Conservation (phyloP, 148 eudicot genomes). For the Vaccinium corymbosum region DNA sequence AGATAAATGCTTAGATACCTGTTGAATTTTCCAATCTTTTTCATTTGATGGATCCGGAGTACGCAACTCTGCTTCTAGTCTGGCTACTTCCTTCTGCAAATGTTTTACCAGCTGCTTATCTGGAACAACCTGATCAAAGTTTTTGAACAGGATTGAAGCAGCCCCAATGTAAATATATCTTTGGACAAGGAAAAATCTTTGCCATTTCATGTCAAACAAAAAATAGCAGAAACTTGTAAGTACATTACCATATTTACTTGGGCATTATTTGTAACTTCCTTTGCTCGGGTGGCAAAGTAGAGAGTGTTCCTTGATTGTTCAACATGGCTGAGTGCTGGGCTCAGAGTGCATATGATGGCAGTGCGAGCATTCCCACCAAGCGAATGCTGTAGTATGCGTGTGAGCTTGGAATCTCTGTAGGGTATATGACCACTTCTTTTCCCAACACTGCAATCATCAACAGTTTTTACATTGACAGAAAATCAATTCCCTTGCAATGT, state of each 20-base stretch:
- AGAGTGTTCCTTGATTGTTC: slow-evolving; percentile 88
- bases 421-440: slow-evolving; percentile 87
- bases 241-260: slow-evolving; percentile 84
- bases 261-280: slow-evolving; percentile 92
- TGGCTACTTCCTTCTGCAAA: slow-evolving; percentile 92
- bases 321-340: slow-evolving; percentile 81
- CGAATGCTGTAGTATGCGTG: slow-evolving; percentile 86
- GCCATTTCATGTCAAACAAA: neutral
- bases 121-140: slow-evolving; percentile 62
- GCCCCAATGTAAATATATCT: neutral
- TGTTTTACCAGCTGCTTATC: slow-evolving; percentile 92
- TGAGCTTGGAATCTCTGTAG: slow-evolving; percentile 90
- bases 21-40: slow-evolving; percentile 66
- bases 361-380: slow-evolving; percentile 98
- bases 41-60: slow-evolving; percentile 75
- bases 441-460: slow-evolving; percentile 49
- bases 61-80: slow-evolving; percentile 81
- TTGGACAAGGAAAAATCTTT: neutral
- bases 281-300: slow-evolving; percentile 81
- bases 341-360: slow-evolving; percentile 89
- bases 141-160: neutral
- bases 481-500: neutral
- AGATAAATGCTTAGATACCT: slow-evolving; percentile 30
- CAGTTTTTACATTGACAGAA: slow-evolving; percentile 2
- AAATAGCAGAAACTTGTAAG: neutral